A percentile compares a stretch with the other conserved stretches of the same genome.
Evolutionary conservation across 2,329 filamentous ascomycete species (phyloP).

Genomic region (Fusarium hostae): DNA sequence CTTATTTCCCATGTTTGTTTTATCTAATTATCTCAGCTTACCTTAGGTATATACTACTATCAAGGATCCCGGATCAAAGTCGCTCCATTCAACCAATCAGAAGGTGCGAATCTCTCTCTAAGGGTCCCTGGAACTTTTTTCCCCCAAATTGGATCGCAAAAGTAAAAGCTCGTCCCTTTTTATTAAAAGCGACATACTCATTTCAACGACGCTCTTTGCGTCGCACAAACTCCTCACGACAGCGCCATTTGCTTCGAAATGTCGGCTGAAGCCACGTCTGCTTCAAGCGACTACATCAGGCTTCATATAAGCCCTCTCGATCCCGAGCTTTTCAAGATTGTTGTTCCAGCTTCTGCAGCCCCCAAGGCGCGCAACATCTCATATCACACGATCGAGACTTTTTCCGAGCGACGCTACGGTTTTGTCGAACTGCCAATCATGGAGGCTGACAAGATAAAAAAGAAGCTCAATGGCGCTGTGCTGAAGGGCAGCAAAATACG

Average conservation of each 20-base stretch:
- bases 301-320: slow-evolving; percentile 92
- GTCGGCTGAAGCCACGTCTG: slow-evolving; percentile 37
- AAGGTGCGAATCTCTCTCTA: neutral
- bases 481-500: slow-evolving; percentile 87
- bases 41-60: neutral
- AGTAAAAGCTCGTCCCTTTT: slow-evolving; percentile 33
- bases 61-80: slow-evolving; percentile 40
- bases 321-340: slow-evolving; percentile 74
- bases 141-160: slow-evolving; percentile 24
- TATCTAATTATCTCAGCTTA: neutral
- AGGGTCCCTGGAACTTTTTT: slow-evolving; percentile 40
- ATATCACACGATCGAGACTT: slow-evolving; percentile 87
- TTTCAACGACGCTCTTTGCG: slow-evolving; percentile 25
- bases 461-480: slow-evolving; percentile 87
- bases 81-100: slow-evolving; percentile 41
- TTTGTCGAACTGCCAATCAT: slow-evolving; percentile 83
- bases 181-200: slow-evolving; percentile 7
- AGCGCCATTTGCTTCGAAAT: slow-evolving; percentile 37
- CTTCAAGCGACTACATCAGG: slow-evolving; percentile 47
- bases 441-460: slow-evolving; percentile 91
- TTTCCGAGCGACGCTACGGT: slow-evolving; percentile 90
- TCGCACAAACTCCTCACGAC: slow-evolving; percentile 33
- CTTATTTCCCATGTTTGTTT: neutral
- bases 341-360: slow-evolving; percentile 75
- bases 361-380: slow-evolving; percentile 81